Conservation (phyloP, 805 yeast species). For the Ogataea henricii region DNA sequence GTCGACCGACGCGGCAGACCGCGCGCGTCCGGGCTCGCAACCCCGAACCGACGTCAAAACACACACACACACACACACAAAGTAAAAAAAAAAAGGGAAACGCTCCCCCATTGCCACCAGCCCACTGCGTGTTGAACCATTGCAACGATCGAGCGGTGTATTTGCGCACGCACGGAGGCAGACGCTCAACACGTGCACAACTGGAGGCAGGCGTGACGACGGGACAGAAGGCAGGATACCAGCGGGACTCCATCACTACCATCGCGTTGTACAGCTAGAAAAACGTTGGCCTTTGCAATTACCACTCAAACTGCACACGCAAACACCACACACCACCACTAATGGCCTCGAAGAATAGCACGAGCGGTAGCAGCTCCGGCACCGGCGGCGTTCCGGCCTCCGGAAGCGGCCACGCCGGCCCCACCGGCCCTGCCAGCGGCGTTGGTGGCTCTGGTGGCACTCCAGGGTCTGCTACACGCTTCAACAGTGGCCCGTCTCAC, state of each 20-base stretch:
- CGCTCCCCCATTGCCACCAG: neutral
- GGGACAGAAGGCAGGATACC: neutral
- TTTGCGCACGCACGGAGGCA: neutral
- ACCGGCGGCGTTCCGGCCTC: neutral
- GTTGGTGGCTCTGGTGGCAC: neutral
- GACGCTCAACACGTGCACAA: neutral
- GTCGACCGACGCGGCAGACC: neutral
- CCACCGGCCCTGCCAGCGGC: neutral
- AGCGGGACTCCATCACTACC: neutral
- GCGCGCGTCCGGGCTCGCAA: too few relatives aligned
- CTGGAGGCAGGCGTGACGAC: neutral
- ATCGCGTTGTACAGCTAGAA: too few relatives aligned
- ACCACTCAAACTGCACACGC: neutral
- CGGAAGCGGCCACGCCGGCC: neutral
- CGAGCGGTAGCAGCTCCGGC: neutral
- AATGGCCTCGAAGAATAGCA: constrained; percentile 4
- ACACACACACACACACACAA: neutral
- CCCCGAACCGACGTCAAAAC: neutral
- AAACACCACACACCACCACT: neutral
- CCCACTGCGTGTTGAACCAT: neutral
- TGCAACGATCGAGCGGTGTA: neutral
- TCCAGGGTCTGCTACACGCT: constrained; percentile 2
- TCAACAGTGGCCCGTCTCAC: constrained; percentile 14
- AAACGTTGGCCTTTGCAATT: neutral
- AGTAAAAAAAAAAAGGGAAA: neutral